Evolutionary conservation across 2,329 filamentous ascomycete species (phyloP).

Genomic region (Monilinia fructicola): DNA sequence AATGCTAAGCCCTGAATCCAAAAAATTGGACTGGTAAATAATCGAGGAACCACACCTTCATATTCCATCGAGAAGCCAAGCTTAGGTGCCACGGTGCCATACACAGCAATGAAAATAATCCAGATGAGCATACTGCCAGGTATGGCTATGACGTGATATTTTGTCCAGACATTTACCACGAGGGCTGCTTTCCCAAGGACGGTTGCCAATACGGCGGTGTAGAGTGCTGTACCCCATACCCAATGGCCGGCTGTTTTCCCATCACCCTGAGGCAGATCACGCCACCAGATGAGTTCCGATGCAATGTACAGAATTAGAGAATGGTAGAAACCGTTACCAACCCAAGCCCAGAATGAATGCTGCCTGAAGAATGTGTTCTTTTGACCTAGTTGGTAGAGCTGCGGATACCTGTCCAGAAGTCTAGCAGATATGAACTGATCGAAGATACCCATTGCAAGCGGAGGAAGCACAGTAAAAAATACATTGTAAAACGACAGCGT

Average conservation of each 20-base stretch:
- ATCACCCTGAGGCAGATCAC: conserved; percentile 75
- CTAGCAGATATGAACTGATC: conserved; percentile 97
- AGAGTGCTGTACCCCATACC: conserved; percentile 96
- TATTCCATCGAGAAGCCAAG: conserved; percentile 81
- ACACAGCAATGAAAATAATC: conserved; percentile 85
- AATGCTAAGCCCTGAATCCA: conserved; percentile 87
- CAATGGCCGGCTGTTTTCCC: conserved; percentile 88
- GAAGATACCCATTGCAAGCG: conserved; percentile 91
- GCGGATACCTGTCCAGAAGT: conserved; percentile 90
- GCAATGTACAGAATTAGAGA: conserved; percentile 90
- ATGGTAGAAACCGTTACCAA: conserved; percentile 92
- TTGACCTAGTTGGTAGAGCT: conserved; percentile 91
- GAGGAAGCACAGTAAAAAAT: conserved; percentile 91
- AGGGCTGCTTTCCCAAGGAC: conserved; percentile 93
- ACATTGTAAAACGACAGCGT: conserved; percentile 99
- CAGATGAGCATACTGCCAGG: conserved; percentile 90
- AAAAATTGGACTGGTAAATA: conserved; percentile 82
- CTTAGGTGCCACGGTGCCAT: conserved; percentile 82
- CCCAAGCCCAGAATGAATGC: conserved; percentile 90
- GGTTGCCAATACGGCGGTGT: conserved; percentile 89
- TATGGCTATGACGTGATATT: conserved; percentile 94
- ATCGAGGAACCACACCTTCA: conserved; percentile 73
- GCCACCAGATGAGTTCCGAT: conserved; percentile 75
- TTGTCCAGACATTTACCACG: conserved; percentile 97
- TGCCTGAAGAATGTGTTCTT: conserved; percentile 91